Base-by-base conservation (phyloP, 345 rosid species). In the Eucalyptus curtisii region DNA sequence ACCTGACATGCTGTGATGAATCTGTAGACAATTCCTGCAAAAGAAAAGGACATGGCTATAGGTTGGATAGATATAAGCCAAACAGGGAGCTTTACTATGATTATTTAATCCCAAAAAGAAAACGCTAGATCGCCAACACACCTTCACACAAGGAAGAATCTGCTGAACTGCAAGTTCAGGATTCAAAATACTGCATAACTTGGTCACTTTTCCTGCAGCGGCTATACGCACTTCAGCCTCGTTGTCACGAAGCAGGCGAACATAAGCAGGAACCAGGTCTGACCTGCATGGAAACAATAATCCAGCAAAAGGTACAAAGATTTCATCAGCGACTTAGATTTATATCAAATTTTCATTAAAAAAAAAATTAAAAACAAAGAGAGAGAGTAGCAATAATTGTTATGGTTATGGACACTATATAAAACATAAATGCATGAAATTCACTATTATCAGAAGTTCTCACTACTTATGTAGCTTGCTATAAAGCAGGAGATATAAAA, bases 191-290 rank as follows among this genome's bases (percentile, higher is more conserved):
- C 96, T 93, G 91, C 98, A 96, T 89, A 97, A 97, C 90, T 95
- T 94, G 10, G 99, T 96, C 40, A 96, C 98, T 95, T 96, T 96
- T n/a, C 98, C 98, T 71, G 99, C 99, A 90, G 99, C 98, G 27
- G 99, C 99, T 90, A 96, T 97, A 61, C 99, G 96, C 50, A 97
- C 99, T 95, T 97, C 99, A 90, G 99, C 99, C 92, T 97, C 99
- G 89, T 95, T 96, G 90, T 97, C 99, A 85, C 98, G 96, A 85
- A 97, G 99, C 88, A 97, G 89, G 87, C 96, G 95, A 86, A 96
- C 99, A 91, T 96, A 97, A 86, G 99, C 99, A 88, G 99, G 99
- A 76, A 96, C 98, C 93, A 97, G 89, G 61, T 96, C 98, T 87
- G 92, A 87, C 95, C 99, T 97, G 45, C 82, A 37, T 20, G 40